Conservation (phyloP, 768 basidiomycete species). For the Suillus lakei region DNA sequence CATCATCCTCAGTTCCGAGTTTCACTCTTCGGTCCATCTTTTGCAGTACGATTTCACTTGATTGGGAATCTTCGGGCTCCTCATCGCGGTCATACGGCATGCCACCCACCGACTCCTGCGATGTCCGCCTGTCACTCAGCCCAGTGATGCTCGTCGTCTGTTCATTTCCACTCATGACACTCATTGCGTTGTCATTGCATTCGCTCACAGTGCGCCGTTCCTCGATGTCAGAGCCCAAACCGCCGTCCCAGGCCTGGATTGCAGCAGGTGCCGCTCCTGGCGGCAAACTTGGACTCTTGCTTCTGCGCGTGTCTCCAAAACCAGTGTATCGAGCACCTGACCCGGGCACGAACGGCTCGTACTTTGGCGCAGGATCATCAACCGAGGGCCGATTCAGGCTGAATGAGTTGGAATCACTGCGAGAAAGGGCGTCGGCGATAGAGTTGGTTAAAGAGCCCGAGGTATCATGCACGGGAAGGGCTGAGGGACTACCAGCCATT, state of each 20-base stretch:
- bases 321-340: slow-evolving; percentile 18
- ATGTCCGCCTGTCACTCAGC: slow-evolving; percentile 2
- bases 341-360: slow-evolving; percentile 32
- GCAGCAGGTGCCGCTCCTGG: slow-evolving; percentile 45
- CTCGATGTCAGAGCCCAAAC: slow-evolving; percentile 35
- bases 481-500: slow-evolving; percentile 9
- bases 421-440: slow-evolving; percentile 42
- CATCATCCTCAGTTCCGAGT: slow-evolving; percentile 7
- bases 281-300: slow-evolving; percentile 40
- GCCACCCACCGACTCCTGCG: slow-evolving; percentile 9
- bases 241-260: slow-evolving; percentile 42
- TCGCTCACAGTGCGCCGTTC: slow-evolving; percentile 8
- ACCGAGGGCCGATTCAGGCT: slow-evolving; percentile 11
- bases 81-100: slow-evolving; percentile 31
- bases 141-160: neutral
- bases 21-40: neutral
- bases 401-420: slow-evolving; percentile 18
- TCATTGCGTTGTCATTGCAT: neutral
- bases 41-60: slow-evolving; percentile 6
- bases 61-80: slow-evolving; percentile 15
- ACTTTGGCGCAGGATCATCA: slow-evolving; percentile 44
- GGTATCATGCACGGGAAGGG: slow-evolving; percentile 3
- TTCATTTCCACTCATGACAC: slow-evolving; percentile 4
- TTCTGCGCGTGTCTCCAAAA: slow-evolving; percentile 26
- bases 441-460: slow-evolving; percentile 41